phyloP scores from a whole-genome alignment of 1,284 basidiomycete genomes.

The Marasmius sp. region DNA sequence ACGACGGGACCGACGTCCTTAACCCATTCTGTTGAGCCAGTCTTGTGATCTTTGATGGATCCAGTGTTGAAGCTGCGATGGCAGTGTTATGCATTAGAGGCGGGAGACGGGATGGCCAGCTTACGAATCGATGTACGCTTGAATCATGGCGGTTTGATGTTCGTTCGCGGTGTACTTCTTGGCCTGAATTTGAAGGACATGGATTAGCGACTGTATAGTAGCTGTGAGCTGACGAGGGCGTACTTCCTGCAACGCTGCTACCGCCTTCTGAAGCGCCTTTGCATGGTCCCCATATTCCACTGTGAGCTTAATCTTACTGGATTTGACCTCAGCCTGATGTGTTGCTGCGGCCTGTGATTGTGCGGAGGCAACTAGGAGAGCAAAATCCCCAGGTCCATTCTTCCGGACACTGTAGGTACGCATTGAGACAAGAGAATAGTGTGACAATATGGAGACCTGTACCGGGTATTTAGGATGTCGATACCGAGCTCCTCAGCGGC shows the following conservation, averaged over 20 bases:
- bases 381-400: slow-evolving; percentile 56
- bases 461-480: slow-evolving; percentile 84
- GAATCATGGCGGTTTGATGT: slow-evolving; percentile 72
- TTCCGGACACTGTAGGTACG: slow-evolving; percentile 58
- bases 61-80: slow-evolving; percentile 69
- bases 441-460: slow-evolving; percentile 9
- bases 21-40: slow-evolving; percentile 78
- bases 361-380: slow-evolving; percentile 72
- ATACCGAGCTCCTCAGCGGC: slow-evolving; percentile 72
- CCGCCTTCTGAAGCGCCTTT: slow-evolving; percentile 50
- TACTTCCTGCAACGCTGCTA: slow-evolving; percentile 62
- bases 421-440: neutral
- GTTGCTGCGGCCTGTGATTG: slow-evolving; percentile 35
- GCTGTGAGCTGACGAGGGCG: neutral
- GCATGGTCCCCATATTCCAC: slow-evolving; percentile 76
- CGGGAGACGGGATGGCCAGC: slow-evolving; percentile 17
- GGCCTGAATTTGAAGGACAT: slow-evolving; percentile 42
- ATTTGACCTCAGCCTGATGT: slow-evolving; percentile 47
- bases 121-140: slow-evolving; percentile 77
- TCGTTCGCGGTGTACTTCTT: slow-evolving; percentile 73
- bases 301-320: slow-evolving; percentile 49
- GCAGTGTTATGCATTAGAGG: neutral
- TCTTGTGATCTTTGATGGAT: slow-evolving; percentile 75
- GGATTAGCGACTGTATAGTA: neutral
- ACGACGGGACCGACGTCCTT: slow-evolving; percentile 86